Base-by-base conservation (phyloP, 352 stramenopile genomes). In the Blastocystis sp. region DNA sequence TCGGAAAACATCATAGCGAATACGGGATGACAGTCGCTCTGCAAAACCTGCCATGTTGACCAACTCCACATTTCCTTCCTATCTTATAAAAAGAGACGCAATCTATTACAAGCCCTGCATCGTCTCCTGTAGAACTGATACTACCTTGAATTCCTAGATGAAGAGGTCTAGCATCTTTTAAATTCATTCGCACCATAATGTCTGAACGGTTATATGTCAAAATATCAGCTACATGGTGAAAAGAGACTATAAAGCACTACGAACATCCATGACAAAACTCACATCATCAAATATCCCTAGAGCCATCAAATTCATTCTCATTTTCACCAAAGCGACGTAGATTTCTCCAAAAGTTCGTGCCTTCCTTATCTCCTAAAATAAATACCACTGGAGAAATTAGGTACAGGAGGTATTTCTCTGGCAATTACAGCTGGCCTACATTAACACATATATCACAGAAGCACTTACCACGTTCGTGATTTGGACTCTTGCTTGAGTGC, bases 291-390 rank as follows among this genome's bases (percentile, higher is more conserved):
- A 85, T 43, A 85, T 65, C 24, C 53, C 73, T 2, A 85, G 73
- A 54, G 47, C 26, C 30, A 85, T n/a, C 30, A 85, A 55, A 66
- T 85, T 85, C 73, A 85, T 85, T 85, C 68, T 66, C 73, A 85
- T 85, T 85, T 85, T 85, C 5, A 85, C 73, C 8, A 85, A 37
- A 53, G 50, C 73, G 56, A 68, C 54, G 20, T 85, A 85, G 39
- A 68, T 62, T 66, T 85, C 73, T n/a, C 73, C 73, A 66, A 85
- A 85, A 53, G 73, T 66, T 26, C 26, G 37, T 45, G 73, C 73
- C 45, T 85, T 66, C 47, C 26, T 55, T 43, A 85, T 39, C 30
- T 85, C 73, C 73, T 85, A 81, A 8, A 34, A 20, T 34, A 66
- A 18, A 68, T 6, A 24, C 5, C 2, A 39, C n/a, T 26, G 63